Evolutionary conservation across 2,329 filamentous ascomycete genomes (phyloP).

Genomic region (Parastagonospora avenae): DNA sequence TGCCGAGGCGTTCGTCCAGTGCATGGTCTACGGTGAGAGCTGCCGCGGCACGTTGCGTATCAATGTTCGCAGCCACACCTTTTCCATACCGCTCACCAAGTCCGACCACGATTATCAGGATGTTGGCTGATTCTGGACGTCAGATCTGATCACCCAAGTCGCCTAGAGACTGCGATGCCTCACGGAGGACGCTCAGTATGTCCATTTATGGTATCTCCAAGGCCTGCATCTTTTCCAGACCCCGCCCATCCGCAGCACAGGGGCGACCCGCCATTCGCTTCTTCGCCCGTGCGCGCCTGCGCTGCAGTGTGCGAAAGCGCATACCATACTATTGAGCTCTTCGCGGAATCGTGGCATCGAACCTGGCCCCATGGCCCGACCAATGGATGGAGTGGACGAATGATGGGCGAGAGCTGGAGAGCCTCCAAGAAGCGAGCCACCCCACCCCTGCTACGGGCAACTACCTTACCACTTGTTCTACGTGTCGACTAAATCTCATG

Average conservation of each 20-base stretch:
- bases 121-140: slow-evolving; percentile 34
- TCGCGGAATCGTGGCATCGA: slow-evolving; percentile 23
- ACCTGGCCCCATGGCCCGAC: slow-evolving; percentile 18
- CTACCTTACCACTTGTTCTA: slow-evolving; percentile 32
- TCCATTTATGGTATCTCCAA: slow-evolving; percentile 4
- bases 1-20: neutral
- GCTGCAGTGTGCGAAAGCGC: slow-evolving; percentile 8
- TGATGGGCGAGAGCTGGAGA: slow-evolving; percentile 38
- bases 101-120: slow-evolving; percentile 28
- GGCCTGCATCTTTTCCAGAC: slow-evolving; percentile 19
- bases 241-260: slow-evolving; percentile 15
- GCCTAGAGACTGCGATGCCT: slow-evolving; percentile 22
- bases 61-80: neutral
- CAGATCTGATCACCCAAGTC: slow-evolving; percentile 30
- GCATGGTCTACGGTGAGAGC: no score
- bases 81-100: slow-evolving; percentile 2
- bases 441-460: slow-evolving; percentile 34
- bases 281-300: slow-evolving; percentile 5
- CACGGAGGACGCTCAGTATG: slow-evolving; percentile 23
- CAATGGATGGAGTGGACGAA: slow-evolving; percentile 26
- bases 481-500: slow-evolving; percentile 33
- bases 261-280: slow-evolving; percentile 6
- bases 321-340: slow-evolving; percentile 14
- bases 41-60: neutral
- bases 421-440: slow-evolving; percentile 36